Evolutionary conservation across 2,329 filamentous ascomycete genomes (phyloP).

Genomic region (Mycocentrospora acerina): DNA sequence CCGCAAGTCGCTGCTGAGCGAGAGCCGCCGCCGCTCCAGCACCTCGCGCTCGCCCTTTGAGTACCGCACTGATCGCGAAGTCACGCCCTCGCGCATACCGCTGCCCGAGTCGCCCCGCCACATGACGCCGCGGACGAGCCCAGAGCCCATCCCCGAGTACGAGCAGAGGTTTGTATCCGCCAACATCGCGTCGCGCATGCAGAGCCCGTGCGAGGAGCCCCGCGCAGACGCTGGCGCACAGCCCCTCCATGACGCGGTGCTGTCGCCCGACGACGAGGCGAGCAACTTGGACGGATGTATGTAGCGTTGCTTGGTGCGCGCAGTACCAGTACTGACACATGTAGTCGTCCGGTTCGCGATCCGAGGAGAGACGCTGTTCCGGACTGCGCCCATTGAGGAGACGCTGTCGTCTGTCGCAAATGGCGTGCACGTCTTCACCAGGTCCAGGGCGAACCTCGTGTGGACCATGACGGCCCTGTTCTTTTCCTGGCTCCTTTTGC

Average conservation of each 20-base stretch:
- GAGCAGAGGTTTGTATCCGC: constrained; percentile 30
- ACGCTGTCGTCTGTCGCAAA: constrained; percentile 64
- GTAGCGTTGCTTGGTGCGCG: constrained; percentile 16
- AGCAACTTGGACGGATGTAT: constrained; percentile 37
- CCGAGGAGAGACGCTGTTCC: constrained; percentile 83
- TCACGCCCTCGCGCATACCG: constrained; percentile 59
- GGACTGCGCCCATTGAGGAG: constrained; percentile 79
- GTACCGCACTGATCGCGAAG: constrained; percentile 55
- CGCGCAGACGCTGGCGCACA: constrained; percentile 19
- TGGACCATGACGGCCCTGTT: constrained; percentile 63
- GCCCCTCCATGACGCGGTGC: constrained; percentile 23
- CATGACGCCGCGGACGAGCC: constrained; percentile 56
- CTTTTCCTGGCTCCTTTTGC: constrained; percentile 64
- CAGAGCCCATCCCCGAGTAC: constrained; percentile 43
- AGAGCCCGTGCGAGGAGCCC: constrained; percentile 33
- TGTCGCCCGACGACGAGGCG: constrained; percentile 32
- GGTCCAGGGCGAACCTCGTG: constrained; percentile 69
- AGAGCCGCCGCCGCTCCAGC: constrained; percentile 40
- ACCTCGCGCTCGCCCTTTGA: constrained; percentile 61
- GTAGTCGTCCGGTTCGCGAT: constrained; percentile 86
- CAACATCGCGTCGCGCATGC: constrained; percentile 39
- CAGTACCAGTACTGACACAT: constrained; percentile 21
- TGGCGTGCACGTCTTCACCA: constrained; percentile 62
- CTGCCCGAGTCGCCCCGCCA: constrained; percentile 62
- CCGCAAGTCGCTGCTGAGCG: constrained; percentile 44